Conservation (phyloP, 2,329 filamentous ascomycete genomes). For the Aspergillus sp. region DNA sequence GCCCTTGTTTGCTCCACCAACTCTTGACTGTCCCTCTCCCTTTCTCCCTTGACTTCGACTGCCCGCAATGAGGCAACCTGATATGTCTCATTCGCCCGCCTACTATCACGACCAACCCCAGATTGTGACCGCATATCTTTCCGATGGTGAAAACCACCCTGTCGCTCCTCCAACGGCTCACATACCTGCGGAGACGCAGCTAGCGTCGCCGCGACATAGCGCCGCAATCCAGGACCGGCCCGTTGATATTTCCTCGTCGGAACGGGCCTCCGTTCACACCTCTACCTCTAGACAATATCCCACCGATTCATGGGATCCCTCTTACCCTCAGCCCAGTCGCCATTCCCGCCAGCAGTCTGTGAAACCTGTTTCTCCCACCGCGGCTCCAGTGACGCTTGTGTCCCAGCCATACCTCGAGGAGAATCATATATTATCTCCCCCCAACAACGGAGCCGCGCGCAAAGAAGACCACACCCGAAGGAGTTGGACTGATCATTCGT, state of each 20-base stretch:
- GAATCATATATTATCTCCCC: constrained; percentile 25
- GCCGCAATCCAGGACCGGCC: constrained; percentile 4
- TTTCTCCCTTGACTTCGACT: constrained; percentile 9
- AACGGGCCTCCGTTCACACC: constrained; percentile 21
- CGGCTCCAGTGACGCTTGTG: constrained; percentile 24
- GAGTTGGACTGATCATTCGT: constrained; percentile 36
- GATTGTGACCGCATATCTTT: constrained; percentile 24
- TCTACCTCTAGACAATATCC: constrained; percentile 19
- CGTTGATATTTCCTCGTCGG: constrained; percentile 18
- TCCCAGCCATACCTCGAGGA: constrained; percentile 23
- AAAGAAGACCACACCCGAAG: constrained; percentile 32
- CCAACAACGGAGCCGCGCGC: constrained; percentile 25
- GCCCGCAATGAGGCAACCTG: constrained; percentile 32
- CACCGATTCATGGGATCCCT: constrained; percentile 27
- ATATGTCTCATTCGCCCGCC: constrained; percentile 38
- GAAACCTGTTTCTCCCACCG: constrained; percentile 19
- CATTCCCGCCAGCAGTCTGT: constrained; percentile 15
- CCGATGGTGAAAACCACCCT: constrained; percentile 15
- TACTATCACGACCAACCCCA: constrained; percentile 32
- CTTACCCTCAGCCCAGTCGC: constrained; percentile 15
- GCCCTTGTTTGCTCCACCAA: constrained; percentile 22
- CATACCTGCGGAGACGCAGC: constrained; percentile 11
- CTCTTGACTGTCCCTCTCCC: constrained; percentile 14
- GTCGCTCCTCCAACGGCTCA: constrained; percentile 21
- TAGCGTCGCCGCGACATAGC: constrained; percentile 11